phyloP scores from a whole-genome alignment of 2,329 filamentous ascomycete species.

The Ceratocystis ficicola region DNA sequence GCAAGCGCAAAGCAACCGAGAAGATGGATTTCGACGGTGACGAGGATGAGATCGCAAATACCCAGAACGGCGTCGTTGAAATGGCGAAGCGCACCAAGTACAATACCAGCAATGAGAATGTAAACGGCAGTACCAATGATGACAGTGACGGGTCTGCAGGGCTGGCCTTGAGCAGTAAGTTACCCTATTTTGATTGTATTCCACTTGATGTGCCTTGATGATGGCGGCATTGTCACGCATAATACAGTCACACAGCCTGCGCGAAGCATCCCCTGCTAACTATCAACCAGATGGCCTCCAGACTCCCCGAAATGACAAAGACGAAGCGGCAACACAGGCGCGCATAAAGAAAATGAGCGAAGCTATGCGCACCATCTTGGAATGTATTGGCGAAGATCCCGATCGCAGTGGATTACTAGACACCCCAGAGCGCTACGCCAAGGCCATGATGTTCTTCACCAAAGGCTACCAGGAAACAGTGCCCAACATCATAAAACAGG shows the following conservation, averaged over 20 bases:
- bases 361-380: slow-evolving; percentile 53
- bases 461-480: slow-evolving; percentile 96
- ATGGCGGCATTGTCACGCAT: background rate
- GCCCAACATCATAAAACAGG: slow-evolving; percentile 78
- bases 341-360: slow-evolving; percentile 48
- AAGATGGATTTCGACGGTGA: slow-evolving; percentile 34
- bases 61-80: background rate
- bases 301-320: slow-evolving; percentile 19
- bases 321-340: slow-evolving; percentile 24
- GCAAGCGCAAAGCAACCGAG: slow-evolving; percentile 30
- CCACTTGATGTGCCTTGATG: background rate
- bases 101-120: slow-evolving; percentile 4
- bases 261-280: background rate
- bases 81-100: slow-evolving; percentile 18
- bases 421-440: slow-evolving; percentile 77
- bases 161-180: background rate
- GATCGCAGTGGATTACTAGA: slow-evolving; percentile 52
- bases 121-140: slow-evolving; percentile 10
- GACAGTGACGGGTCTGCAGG: background rate
- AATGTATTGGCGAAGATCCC: slow-evolving; percentile 57
- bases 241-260: background rate
- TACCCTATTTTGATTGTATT: background rate
- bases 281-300: slow-evolving; percentile 7
- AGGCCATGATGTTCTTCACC: slow-evolving; percentile 91
- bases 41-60: background rate